Percentiles rank a stretch among this genome's conserved stretches.
phyloP scores from a whole-genome alignment of 768 basidiomycete genomes.

The Mrakia frigida region DNA sequence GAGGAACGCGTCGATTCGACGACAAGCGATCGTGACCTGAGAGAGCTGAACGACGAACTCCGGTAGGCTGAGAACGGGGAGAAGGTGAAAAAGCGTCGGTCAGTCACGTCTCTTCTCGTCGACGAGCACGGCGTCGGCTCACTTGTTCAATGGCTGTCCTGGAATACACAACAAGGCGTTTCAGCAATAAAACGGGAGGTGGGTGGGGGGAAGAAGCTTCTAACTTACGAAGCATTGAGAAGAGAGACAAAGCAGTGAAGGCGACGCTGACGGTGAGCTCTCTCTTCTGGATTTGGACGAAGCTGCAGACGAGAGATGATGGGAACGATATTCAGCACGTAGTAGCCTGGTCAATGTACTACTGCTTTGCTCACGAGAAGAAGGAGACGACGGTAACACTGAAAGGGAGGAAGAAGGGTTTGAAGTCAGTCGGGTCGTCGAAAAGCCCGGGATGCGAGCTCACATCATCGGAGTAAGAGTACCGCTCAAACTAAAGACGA shows the following conservation, averaged over 20 bases:
- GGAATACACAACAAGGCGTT: neutral
- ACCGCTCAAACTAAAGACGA: slow-evolving; percentile 70
- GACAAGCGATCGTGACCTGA: slow-evolving; percentile 59
- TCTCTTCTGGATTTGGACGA: slow-evolving; percentile 61
- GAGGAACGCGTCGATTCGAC: slow-evolving; percentile 62
- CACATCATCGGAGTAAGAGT: slow-evolving; percentile 59
- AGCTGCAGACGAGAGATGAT: slow-evolving; percentile 64
- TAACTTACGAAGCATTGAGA: slow-evolving; percentile 65
- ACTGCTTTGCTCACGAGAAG: slow-evolving; percentile 46
- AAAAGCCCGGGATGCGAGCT: neutral
- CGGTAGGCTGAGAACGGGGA: neutral
- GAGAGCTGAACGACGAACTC: slow-evolving; percentile 68
- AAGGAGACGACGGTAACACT: slow-evolving; percentile 76
- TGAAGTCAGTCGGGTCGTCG: neutral
- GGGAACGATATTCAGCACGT: slow-evolving; percentile 53
- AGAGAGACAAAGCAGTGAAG: slow-evolving; percentile 81
- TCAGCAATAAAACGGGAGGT: neutral
- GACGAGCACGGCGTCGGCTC: neutral
- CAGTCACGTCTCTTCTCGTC: neutral
- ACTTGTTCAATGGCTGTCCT: neutral
- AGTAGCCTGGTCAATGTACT: too few species aligned
- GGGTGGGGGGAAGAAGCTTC: too few species aligned
- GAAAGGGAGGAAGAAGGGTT: neutral
- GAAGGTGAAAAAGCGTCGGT: neutral
- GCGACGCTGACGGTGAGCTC: slow-evolving; percentile 74